Conservation (phyloP, 1,139 yeast genomes). For the Blastobotrys persicus region DNA sequence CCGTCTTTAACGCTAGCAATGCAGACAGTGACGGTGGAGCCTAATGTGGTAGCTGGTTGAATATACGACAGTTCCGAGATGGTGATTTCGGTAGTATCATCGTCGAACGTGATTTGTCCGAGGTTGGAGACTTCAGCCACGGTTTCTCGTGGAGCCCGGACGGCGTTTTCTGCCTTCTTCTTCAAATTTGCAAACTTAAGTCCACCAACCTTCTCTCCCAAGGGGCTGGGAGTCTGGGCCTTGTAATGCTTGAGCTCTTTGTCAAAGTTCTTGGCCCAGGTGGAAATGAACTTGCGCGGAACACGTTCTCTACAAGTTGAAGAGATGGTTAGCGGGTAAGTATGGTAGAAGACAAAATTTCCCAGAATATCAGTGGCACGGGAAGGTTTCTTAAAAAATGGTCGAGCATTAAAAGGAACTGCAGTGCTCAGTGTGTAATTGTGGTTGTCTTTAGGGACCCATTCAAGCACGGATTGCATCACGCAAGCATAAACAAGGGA, state of each 20-base stretch:
- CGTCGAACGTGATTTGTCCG: conserved; percentile 10
- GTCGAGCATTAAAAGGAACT: conserved; percentile 15
- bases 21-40: conserved; percentile 13
- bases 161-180: neutral
- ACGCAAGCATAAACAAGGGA: conserved; percentile 17
- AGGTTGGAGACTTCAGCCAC: conserved; percentile 19
- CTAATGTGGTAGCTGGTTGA: conserved; percentile 12
- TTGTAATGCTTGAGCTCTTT: conserved; percentile 4
- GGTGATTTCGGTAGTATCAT: neutral
- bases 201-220: conserved; percentile 2
- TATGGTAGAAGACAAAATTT: conserved; percentile 7
- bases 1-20: conserved; percentile 15
- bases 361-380: conserved; percentile 13
- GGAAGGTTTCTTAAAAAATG: conserved; percentile 7
- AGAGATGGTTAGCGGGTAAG: neutral
- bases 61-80: conserved; percentile 16
- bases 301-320: neutral
- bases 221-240: conserved; percentile 4
- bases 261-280: conserved; percentile 18
- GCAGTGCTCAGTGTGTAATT: conserved; percentile 8
- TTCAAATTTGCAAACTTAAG: conserved; percentile 5
- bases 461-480: conserved; percentile 18
- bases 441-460: conserved; percentile 9
- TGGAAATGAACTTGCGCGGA: conserved; percentile 11
- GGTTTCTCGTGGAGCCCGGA: neutral